Conservation (phyloP, 2,329 filamentous ascomycete species). For the Pezicula radicicola region DNA sequence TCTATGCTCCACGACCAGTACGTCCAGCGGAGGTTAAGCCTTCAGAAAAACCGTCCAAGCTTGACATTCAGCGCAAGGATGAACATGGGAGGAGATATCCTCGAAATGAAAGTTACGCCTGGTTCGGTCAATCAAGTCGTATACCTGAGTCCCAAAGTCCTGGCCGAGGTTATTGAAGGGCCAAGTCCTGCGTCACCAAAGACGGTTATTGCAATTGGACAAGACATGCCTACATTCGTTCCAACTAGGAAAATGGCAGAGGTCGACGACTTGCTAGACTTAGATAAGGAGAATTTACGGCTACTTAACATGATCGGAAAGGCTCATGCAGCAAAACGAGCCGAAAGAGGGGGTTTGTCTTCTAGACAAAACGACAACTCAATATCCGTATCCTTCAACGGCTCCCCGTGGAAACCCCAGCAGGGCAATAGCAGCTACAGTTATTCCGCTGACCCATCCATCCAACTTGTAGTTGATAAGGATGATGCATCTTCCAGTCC, state of each 20-base stretch:
- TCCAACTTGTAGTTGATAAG: slow-evolving; percentile 12
- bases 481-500: slow-evolving; percentile 3
- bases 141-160: slow-evolving; percentile 51
- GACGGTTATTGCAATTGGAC: slow-evolving; percentile 10
- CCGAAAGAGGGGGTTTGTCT: slow-evolving; percentile 10
- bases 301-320: slow-evolving; percentile 46
- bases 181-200: not conserved
- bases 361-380: not conserved
- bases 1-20: slow-evolving; percentile 55
- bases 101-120: slow-evolving; percentile 53
- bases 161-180: slow-evolving; percentile 32
- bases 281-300: slow-evolving; percentile 43
- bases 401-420: slow-evolving; percentile 1
- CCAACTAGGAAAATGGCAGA: slow-evolving; percentile 41
- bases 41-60: slow-evolving; percentile 47
- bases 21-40: slow-evolving; percentile 50
- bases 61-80: slow-evolving; percentile 63
- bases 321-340: slow-evolving; percentile 22
- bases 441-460: slow-evolving; percentile 21
- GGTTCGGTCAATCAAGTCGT: slow-evolving; percentile 52
- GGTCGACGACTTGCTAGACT: slow-evolving; percentile 35
- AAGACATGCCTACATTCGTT: slow-evolving; percentile 2
- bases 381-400: slow-evolving; percentile 14
- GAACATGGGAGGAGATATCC: slow-evolving; percentile 47
- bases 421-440: not conserved